phyloP scores from a whole-genome alignment of 169 alveolate genomes.

The Plasmodium berghei region DNA sequence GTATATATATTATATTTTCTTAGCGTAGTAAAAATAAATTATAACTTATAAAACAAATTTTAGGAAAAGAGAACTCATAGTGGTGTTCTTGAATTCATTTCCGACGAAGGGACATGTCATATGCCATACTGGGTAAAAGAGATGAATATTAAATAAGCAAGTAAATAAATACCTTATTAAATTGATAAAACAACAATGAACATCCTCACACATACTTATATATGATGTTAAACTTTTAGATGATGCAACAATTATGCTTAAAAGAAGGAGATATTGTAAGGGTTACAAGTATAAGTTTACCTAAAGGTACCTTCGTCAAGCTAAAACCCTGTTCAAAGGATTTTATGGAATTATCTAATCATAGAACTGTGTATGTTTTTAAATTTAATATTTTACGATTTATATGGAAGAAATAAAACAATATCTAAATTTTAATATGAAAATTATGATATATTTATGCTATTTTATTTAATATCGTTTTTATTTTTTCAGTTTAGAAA shows the following conservation, averaged over 20 bases:
- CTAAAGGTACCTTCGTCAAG: conserved; percentile 93
- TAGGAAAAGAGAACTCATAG: conserved; percentile 89
- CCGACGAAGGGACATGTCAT: conserved; percentile 95
- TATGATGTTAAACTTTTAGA: conserved; percentile 72
- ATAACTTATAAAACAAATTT: not conserved
- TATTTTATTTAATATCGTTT: not conserved
- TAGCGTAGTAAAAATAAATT: not conserved
- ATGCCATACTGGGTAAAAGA: conserved; percentile 93
- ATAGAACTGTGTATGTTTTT: conserved; percentile 92
- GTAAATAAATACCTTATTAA: not conserved
- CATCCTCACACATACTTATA: not conserved
- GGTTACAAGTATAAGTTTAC: conserved; percentile 89
- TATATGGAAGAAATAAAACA: too few species aligned
- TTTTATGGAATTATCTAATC: conserved; percentile 94
- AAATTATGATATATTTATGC: too few species aligned
- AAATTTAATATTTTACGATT: not conserved
- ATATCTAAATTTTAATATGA: too few species aligned
- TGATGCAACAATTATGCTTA: conserved; percentile 92
- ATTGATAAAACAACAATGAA: not conserved
- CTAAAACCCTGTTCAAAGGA: conserved; percentile 93
- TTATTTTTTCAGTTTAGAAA: conserved; percentile 85
- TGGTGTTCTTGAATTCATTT: conserved; percentile 95
- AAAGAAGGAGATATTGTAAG: conserved; percentile 92
- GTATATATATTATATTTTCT: not conserved
- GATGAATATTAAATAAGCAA: not conserved